Conservation (phyloP, 2,329 filamentous ascomycete species). For the Lecanicillium sp. region DNA sequence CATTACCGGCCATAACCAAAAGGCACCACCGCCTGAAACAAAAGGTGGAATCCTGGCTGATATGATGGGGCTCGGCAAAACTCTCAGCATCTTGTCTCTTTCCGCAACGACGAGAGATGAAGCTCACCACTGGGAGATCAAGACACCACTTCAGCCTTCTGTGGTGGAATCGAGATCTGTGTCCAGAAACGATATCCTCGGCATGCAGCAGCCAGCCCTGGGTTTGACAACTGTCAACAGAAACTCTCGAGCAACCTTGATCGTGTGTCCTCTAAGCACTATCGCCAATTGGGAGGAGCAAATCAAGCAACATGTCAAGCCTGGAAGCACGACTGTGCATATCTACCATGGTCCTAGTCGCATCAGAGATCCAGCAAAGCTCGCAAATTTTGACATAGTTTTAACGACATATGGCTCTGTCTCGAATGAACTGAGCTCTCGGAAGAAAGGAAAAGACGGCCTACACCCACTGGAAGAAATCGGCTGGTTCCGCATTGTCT, state of each 20-base stretch:
- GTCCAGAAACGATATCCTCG: conserved; percentile 24
- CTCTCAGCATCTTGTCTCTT: conserved; percentile 77
- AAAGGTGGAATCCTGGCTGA: conserved; percentile 72
- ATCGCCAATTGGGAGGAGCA: conserved; percentile 94
- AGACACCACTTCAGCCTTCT: conserved; percentile 44
- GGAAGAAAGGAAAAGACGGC: conserved; percentile 54
- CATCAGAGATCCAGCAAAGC: conserved; percentile 58
- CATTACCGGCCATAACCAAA: conserved; percentile 66
- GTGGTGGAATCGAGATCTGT: conserved; percentile 34
- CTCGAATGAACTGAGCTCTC: conserved; percentile 66
- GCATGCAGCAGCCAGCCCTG: conserved; percentile 34
- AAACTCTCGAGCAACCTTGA: conserved; percentile 74
- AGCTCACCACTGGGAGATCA: conserved; percentile 55
- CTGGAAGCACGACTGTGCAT: conserved; percentile 61
- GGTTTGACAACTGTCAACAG: conserved; percentile 47
- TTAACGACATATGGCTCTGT: conserved; percentile 92
- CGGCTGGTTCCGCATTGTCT: conserved; percentile 87
- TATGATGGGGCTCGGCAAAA: conserved; percentile 88
- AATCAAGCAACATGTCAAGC: conserved; percentile 71
- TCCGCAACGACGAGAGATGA: conserved; percentile 59
- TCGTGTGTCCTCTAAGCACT: conserved; percentile 85
- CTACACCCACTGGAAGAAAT: conserved; percentile 65
- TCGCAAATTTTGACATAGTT: conserved; percentile 73
- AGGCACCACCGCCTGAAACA: conserved; percentile 56
- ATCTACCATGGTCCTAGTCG: conserved; percentile 82